phyloP scores from a whole-genome alignment of 805 yeast genomes.

The Nakazawaea molendinolei region DNA sequence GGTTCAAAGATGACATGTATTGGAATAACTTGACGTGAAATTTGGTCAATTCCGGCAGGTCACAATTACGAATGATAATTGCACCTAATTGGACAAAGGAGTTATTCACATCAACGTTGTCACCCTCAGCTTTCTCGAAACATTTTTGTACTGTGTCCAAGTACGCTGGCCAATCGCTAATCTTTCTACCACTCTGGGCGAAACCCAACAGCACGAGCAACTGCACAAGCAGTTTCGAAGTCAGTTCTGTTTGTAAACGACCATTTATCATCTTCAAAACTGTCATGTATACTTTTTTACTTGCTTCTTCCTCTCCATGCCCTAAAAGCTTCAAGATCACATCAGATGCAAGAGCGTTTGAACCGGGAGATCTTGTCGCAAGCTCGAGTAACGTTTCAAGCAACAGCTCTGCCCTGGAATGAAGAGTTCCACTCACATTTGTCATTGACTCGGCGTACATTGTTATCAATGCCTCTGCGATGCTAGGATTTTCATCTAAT shows the following conservation, averaged over 20 bases:
- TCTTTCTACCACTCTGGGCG: constrained; percentile 66
- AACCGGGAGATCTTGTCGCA: constrained; percentile 15
- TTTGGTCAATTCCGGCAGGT: constrained; percentile 38
- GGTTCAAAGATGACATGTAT: constrained; percentile 26
- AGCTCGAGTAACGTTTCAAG: constrained; percentile 36
- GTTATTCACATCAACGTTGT: constrained; percentile 16
- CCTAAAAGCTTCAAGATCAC: constrained; percentile 44
- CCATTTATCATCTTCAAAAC: constrained; percentile 20
- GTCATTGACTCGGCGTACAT: constrained; percentile 70
- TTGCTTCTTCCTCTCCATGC: constrained; percentile 45
- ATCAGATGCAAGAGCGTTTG: constrained; percentile 48
- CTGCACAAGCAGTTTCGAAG: constrained; percentile 21
- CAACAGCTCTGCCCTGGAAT: constrained; percentile 59
- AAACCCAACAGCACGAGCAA: constrained; percentile 44
- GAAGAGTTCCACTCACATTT: constrained; percentile 65
- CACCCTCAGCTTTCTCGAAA: constrained; percentile 3
- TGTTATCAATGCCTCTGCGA: constrained; percentile 43
- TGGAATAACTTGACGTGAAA: constrained; percentile 38
- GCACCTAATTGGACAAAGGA: constrained; percentile 39
- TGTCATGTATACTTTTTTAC: constrained; percentile 36
- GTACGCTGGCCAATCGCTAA: constrained; percentile 41
- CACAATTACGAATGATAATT: constrained; percentile 50
- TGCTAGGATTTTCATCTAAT: neutral
- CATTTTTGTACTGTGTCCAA: constrained; percentile 16
- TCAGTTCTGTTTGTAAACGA: constrained; percentile 11